These are phyloP conservation scores for Clarireedia hainanense DNA, from an alignment of 2,329 filamentous ascomycete genomes.

Conservation along the genomic window DNA sequence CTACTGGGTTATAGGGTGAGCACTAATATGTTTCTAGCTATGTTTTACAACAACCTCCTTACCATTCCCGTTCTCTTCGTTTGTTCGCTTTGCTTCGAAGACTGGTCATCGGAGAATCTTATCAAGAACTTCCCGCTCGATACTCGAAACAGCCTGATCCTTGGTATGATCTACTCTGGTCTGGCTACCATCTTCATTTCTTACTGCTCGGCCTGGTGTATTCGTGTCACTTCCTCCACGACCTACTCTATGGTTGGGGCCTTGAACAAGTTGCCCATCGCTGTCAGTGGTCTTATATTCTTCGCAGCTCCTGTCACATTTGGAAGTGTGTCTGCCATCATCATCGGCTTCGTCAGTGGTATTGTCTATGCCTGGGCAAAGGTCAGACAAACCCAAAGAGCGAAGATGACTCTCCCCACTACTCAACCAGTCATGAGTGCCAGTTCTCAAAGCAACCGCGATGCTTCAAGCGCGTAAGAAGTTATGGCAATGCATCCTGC, in stretches of 20 bases:
- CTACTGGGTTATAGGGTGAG: neutral
- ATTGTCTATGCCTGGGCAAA: slow-evolving; percentile 86
- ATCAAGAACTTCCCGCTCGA: slow-evolving; percentile 80
- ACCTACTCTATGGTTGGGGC: slow-evolving; percentile 99
- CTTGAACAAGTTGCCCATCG: slow-evolving; percentile 95
- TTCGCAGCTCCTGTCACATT: slow-evolving; percentile 91
- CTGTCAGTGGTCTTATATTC: slow-evolving; percentile 85
- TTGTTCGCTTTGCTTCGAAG: slow-evolving; percentile 75
- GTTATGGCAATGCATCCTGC: neutral
- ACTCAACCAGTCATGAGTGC: slow-evolving; percentile 70
- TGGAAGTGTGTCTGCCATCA: slow-evolving; percentile 84
- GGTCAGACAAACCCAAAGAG: slow-evolving; percentile 65
- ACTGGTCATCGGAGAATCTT: slow-evolving; percentile 86
- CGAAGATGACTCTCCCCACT: slow-evolving; percentile 61
- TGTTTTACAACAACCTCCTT: slow-evolving; percentile 99
- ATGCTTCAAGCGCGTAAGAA: slow-evolving; percentile 52
- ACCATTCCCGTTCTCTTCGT: slow-evolving; percentile 86
- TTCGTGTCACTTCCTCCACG: slow-evolving; percentile 92
- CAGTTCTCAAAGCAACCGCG: slow-evolving; percentile 83
- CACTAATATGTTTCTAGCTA: slow-evolving; percentile 53
- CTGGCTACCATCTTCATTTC: slow-evolving; percentile 94
- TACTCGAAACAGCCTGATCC: slow-evolving; percentile 68
- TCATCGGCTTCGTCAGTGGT: slow-evolving; percentile 84
- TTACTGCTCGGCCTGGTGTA: slow-evolving; percentile 99
- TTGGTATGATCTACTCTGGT: slow-evolving; percentile 91